These are phyloP conservation scores for Pichia sp. DNA, from an alignment of 1,139 yeast genomes.

Conservation along the genomic window DNA sequence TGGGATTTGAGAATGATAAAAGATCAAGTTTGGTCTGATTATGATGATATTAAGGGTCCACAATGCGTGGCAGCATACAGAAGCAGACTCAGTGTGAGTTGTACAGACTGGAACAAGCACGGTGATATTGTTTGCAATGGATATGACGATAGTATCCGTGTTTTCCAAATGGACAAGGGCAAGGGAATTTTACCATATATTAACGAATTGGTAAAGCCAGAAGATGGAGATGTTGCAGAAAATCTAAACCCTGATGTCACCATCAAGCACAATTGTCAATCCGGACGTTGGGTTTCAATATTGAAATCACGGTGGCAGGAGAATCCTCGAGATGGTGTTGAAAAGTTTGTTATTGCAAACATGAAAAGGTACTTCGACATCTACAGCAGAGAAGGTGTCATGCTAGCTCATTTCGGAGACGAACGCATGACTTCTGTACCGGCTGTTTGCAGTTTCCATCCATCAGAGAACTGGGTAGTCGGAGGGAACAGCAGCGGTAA, in stretches of 20 bases:
- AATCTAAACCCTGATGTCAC: constrained; percentile 53
- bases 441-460: constrained; percentile 81
- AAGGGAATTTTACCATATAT: constrained; percentile 14
- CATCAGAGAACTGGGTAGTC: constrained; percentile 79
- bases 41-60: constrained; percentile 42
- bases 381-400: constrained; percentile 70
- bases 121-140: constrained; percentile 88
- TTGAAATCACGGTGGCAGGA: constrained; percentile 81
- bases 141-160: constrained; percentile 75
- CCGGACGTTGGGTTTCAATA: constrained; percentile 95
- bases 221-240: constrained; percentile 25
- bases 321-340: constrained; percentile 63
- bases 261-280: constrained; percentile 84
- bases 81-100: constrained; percentile 76
- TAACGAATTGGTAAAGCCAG: constrained; percentile 19
- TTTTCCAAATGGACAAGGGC: constrained; percentile 45
- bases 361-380: constrained; percentile 87
- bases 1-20: constrained; percentile 72
- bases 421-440: constrained; percentile 78
- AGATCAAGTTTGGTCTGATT: constrained; percentile 44
- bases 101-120: constrained; percentile 77
- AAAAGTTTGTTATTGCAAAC: constrained; percentile 86
- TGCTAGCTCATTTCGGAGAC: constrained; percentile 63
- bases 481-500: constrained; percentile 98
- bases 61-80: constrained; percentile 59